phyloP scores from a whole-genome alignment of 108 stramenopile species.

The Cyclotella choctawhatcheeana region DNA sequence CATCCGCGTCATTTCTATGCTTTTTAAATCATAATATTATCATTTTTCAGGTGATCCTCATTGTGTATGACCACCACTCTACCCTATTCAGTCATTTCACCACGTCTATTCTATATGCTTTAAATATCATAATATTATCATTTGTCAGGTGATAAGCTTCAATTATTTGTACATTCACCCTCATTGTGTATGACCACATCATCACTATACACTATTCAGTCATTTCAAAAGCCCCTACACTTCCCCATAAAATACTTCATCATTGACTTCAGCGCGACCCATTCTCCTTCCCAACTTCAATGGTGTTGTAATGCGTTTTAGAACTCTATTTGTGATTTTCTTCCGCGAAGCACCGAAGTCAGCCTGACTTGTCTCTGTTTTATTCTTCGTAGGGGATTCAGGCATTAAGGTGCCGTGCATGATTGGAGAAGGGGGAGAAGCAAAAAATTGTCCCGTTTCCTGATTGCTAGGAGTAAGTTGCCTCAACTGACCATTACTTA shows the following conservation, averaged over 20 bases:
- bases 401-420: not conserved
- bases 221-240: not conserved
- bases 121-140: too few species aligned
- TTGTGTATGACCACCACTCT: too few species aligned
- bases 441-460: not conserved
- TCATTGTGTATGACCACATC: not conserved
- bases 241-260: not conserved
- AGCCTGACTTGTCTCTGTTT: not conserved
- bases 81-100: too few species aligned
- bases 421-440: not conserved
- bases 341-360: not conserved
- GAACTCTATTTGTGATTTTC: not conserved
- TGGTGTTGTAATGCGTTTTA: conserved; percentile 3
- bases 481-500: not conserved
- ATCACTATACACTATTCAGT: not conserved
- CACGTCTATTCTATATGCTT: too few species aligned
- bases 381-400: not conserved
- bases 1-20: too few species aligned
- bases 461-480: not conserved
- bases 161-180: too few species aligned
- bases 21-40: too few species aligned
- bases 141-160: too few species aligned
- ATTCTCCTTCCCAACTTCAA: not conserved
- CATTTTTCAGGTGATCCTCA: too few species aligned
- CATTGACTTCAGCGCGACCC: not conserved